These are phyloP conservation scores for Botrytis porri DNA, from an alignment of 2,329 filamentous ascomycete genomes.

Conservation along the genomic window DNA sequence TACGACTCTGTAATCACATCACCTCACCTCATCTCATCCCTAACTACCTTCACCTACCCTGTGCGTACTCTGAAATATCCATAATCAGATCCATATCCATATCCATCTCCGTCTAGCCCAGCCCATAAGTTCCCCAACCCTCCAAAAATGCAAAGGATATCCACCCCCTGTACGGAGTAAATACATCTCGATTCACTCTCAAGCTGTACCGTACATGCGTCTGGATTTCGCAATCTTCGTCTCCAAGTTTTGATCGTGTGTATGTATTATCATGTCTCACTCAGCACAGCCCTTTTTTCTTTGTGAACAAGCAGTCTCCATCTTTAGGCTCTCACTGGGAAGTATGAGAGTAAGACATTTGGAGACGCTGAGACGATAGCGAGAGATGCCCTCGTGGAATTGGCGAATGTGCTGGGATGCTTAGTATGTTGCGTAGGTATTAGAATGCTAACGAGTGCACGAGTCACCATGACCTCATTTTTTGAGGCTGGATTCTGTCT, in stretches of 20 bases:
- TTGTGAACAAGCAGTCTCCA: not conserved
- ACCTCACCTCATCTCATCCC: not conserved
- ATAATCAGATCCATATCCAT: not conserved
- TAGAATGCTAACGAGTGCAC: not conserved
- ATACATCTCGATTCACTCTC: not conserved
- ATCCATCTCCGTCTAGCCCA: not conserved
- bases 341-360: not conserved
- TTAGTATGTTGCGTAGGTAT: not conserved
- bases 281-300: not conserved
- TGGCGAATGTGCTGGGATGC: not conserved
- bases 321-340: not conserved
- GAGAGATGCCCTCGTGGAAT: not conserved
- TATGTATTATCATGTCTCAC: not conserved
- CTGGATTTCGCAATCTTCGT: not conserved
- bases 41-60: not conserved
- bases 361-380: not conserved
- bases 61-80: not conserved
- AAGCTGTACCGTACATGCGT: not conserved
- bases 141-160: not conserved
- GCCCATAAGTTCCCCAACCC: not conserved
- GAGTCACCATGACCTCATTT: not conserved
- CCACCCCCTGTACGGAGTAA: not conserved
- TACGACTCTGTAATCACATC: not conserved
- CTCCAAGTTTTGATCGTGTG: not conserved
- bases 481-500: not conserved